Percentiles rank a stretch among this genome's conserved stretches.
These are phyloP conservation scores for Melaleuca quinquenervia DNA, from an alignment of 345 rosid genomes.

Conservation along the genomic window DNA sequence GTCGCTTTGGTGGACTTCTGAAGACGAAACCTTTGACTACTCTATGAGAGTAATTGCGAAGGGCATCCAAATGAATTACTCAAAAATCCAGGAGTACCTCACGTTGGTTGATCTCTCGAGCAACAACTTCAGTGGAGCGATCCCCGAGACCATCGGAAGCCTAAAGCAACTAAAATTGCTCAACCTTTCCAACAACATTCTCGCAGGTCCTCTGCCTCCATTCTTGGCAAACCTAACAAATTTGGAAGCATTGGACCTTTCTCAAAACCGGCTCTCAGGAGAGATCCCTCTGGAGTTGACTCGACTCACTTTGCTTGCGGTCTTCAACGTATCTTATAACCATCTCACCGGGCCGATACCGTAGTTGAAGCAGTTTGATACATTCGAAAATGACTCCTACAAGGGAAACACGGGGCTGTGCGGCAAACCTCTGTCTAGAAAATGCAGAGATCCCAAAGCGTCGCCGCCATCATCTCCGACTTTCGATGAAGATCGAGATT, in stretches of 20 bases:
- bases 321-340: slow-evolving; percentile 10
- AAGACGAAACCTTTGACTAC: not conserved
- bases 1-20: not conserved
- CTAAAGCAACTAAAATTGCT: not conserved
- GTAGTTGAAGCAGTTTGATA: not conserved
- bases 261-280: slow-evolving; percentile 1
- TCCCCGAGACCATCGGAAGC: not conserved
- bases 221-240: not conserved
- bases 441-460: not conserved
- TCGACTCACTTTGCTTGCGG: not conserved
- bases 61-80: not conserved
- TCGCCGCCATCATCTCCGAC: not conserved
- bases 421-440: not conserved
- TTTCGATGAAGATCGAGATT: not conserved
- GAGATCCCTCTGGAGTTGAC: not conserved
- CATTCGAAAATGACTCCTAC: not conserved
- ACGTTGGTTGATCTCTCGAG: not conserved
- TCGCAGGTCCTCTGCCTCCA: not conserved
- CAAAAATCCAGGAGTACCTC: not conserved
- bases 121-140: not conserved
- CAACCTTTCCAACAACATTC: not conserved
- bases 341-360: slow-evolving; percentile 10
- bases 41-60: not conserved
- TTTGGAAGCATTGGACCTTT: not conserved
- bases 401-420: not conserved